A percentile compares a stretch with the other conserved stretches of the same genome.
Evolutionary conservation across 2,329 filamentous ascomycete genomes (phyloP).

Genomic region (Colletotrichum phormii): DNA sequence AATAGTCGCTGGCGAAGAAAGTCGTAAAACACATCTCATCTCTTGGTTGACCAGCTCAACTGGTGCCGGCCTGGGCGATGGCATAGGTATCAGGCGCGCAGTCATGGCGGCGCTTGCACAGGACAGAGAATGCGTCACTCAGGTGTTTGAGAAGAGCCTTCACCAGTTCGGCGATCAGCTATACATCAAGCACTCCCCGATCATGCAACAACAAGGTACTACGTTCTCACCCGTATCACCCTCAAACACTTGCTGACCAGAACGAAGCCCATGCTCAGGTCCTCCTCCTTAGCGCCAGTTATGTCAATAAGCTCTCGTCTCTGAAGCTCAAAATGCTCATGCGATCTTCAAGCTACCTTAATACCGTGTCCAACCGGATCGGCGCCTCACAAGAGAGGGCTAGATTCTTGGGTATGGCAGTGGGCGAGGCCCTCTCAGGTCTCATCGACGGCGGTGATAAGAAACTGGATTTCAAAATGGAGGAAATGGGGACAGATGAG

Average conservation of each 20-base stretch:
- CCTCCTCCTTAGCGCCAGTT: slow-evolving; percentile 81
- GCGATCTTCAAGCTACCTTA: slow-evolving; percentile 79
- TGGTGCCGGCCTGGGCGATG: slow-evolving; percentile 73
- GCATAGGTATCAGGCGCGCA: slow-evolving; percentile 74
- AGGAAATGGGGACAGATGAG: slow-evolving; percentile 80
- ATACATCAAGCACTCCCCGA: slow-evolving; percentile 86
- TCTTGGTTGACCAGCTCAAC: slow-evolving; percentile 74
- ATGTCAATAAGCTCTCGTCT: slow-evolving; percentile 74
- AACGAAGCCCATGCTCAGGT: slow-evolving; percentile 80
- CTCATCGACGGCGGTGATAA: slow-evolving; percentile 77
- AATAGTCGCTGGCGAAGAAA: slow-evolving; percentile 59
- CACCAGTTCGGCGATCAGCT: slow-evolving; percentile 85
- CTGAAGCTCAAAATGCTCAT: slow-evolving; percentile 76
- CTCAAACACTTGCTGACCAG: slow-evolving; percentile 38
- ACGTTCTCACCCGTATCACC: not conserved
- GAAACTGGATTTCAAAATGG: slow-evolving; percentile 84
- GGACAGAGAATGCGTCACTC: slow-evolving; percentile 62
- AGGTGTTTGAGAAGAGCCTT: slow-evolving; percentile 75
- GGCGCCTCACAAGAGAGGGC: slow-evolving; percentile 79
- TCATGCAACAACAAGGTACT: slow-evolving; percentile 88
- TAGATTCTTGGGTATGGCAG: slow-evolving; percentile 87
- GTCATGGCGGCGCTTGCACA: slow-evolving; percentile 68
- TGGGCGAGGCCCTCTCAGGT: slow-evolving; percentile 78
- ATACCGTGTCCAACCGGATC: slow-evolving; percentile 86
- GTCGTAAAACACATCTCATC: slow-evolving; percentile 65